Base-by-base conservation (phyloP, 495 filamentous ascomycete species). In the Corynascus novoguineensis region DNA sequence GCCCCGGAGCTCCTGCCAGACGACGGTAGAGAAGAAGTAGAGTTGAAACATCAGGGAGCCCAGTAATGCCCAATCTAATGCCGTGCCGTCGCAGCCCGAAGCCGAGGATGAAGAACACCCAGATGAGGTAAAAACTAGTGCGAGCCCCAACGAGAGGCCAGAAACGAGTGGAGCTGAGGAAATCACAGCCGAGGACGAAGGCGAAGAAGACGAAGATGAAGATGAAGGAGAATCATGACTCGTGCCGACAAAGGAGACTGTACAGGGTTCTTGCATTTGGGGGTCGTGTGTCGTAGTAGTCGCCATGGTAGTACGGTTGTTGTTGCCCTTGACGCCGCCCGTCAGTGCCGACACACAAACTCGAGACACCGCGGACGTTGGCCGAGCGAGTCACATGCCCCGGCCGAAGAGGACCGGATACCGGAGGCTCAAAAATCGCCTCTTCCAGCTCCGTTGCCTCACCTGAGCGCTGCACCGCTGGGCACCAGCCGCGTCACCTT, bases 401-500 rank as follows among this genome's bases (percentile, higher is more conserved):
- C 61, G 63, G 17, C 67, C 64, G 48, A 67, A 65, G 56, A 69
- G 63, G 22, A 50, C 32, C 3, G 65, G 67, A 35, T 64, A 63
- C 17, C 62, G 54, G 41, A 69, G 53, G 32, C 56, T 58, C 6
- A 53, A n/a, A 56, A 68, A 58, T 11, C 61, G 56, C 53, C 58
- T 62, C 57, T 65, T 65, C 67, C 67, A 69, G 50, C 63, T 64
- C 48, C 58, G 56, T 57, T 59, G 58, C 59, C 60, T 52, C 57
- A 48, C 53, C 48, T 55, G 47, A 58, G 38, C 48, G 28, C 55
- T 50, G 46, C 58, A 55, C 61, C 57, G 50, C 40, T 57, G 55
- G 49, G 12, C 29, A 32, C 32, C 14, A 29, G 50, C 42, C 17
- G 42, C 15, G 42, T 53, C 41, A 31, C 31, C 40, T 29, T 49